Conservation (phyloP, 1,284 basidiomycete genomes). For the Cerrena zonata region DNA sequence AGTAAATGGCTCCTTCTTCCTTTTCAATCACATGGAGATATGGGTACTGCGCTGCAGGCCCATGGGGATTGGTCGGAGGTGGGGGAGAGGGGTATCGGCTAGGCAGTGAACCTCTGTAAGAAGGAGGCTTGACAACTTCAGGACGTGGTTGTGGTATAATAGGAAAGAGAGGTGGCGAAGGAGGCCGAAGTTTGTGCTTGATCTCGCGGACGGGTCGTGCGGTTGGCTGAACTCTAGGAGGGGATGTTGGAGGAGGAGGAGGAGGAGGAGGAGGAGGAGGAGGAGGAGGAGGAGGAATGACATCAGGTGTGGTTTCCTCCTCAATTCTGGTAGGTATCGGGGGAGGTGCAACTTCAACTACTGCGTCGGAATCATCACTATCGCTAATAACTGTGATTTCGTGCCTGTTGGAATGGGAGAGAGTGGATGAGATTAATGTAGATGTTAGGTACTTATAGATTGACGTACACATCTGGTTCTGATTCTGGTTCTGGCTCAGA, state of each 20-base stretch:
- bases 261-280: too few relatives aligned
- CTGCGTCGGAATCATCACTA: background rate
- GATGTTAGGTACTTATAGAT: too few relatives aligned
- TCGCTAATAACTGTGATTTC: too few relatives aligned
- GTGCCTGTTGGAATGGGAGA: too few relatives aligned
- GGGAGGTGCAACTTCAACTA: background rate
- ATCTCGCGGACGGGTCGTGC: background rate
- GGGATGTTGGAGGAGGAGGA: too few relatives aligned
- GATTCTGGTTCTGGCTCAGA: background rate
- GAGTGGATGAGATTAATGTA: too few relatives aligned
- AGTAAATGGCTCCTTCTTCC: slow-evolving; percentile 42
- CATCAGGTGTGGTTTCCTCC: too few relatives aligned
- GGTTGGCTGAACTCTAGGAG: too few relatives aligned
- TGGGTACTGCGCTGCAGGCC: slow-evolving; percentile 47
- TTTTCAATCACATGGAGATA: slow-evolving; percentile 45
- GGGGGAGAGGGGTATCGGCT: slow-evolving; percentile 37
- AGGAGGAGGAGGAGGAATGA: too few relatives aligned
- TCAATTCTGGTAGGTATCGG: too few relatives aligned
- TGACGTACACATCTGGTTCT: too few relatives aligned
- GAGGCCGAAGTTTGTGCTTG: slow-evolving; percentile 1
- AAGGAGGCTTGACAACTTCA: background rate
- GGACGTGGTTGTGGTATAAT: background rate
- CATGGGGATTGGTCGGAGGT: slow-evolving; percentile 39
- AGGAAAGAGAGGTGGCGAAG: background rate
- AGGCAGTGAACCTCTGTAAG: slow-evolving; percentile 18